Evolutionary conservation across 305 asterid genomes (phyloP).

Genomic region (Fraxinus paxiana): DNA sequence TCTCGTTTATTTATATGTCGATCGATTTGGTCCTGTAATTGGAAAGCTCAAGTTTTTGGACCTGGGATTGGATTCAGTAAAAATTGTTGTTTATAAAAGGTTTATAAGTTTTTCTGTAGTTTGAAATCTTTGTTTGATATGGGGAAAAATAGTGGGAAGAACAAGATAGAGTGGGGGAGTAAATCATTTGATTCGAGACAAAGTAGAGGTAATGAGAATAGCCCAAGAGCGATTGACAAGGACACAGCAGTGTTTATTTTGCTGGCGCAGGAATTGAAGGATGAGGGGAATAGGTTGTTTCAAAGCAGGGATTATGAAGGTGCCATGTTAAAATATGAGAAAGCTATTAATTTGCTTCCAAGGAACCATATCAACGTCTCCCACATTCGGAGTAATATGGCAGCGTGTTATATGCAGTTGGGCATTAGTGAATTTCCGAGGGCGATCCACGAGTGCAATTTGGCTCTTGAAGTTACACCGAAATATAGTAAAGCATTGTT

Average conservation of each 20-base stretch:
- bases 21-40: conserved; percentile 2
- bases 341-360: conserved; percentile 78
- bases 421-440: conserved; percentile 76
- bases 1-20: not conserved
- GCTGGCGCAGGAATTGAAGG: conserved; percentile 65
- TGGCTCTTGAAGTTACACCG: conserved; percentile 88
- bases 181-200: conserved; percentile 43
- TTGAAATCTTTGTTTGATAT: conserved; percentile 35
- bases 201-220: conserved; percentile 28
- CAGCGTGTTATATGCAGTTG: conserved; percentile 81
- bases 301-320: conserved; percentile 79
- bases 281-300: conserved; percentile 67
- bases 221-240: conserved; percentile 49
- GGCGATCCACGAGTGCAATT: conserved; percentile 83
- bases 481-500: conserved; percentile 75
- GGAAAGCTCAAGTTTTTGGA: conserved; percentile 2
- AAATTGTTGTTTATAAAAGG: not conserved
- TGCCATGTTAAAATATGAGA: conserved; percentile 68
- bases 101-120: conserved; percentile 18
- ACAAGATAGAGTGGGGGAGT: conserved; percentile 38
- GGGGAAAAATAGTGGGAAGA: conserved; percentile 60
- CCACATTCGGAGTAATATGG: conserved; percentile 71
- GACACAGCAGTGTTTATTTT: conserved; percentile 65
- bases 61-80: conserved; percentile 21
- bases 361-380: conserved; percentile 75